Conservation (phyloP, 768 basidiomycete species). For the Terana coerulea region DNA sequence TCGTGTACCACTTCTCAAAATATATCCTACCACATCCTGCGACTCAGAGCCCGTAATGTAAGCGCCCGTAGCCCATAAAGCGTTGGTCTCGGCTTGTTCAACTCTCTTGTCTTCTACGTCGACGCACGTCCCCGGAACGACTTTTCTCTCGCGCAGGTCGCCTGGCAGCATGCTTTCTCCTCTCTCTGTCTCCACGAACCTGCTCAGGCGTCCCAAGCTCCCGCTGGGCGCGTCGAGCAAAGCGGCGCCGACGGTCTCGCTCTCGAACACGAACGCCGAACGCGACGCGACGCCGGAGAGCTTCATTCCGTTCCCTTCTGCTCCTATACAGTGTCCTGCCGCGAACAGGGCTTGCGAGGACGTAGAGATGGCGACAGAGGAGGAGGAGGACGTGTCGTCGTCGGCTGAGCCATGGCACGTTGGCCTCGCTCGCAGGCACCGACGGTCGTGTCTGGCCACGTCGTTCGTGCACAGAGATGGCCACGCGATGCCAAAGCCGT, state of each 20-base stretch:
- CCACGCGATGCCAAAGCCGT: constrained; percentile 9
- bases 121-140: neutral
- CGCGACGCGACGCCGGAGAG: constrained; percentile 17
- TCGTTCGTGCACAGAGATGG: constrained; percentile 19
- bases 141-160: constrained; percentile 4
- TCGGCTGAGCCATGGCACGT: neutral
- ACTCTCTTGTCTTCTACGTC: constrained; percentile 1
- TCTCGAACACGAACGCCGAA: constrained; percentile 30
- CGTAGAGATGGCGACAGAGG: neutral
- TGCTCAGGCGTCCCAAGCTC: constrained; percentile 11
- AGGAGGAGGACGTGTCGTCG: neutral
- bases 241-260: constrained; percentile 35
- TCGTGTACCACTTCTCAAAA: too few species aligned
- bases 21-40: too few species aligned
- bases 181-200: constrained; percentile 3
- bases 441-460: constrained; percentile 22
- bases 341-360: neutral
- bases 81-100: neutral
- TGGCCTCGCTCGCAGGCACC: neutral
- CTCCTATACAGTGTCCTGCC: constrained; percentile 14
- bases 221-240: constrained; percentile 21
- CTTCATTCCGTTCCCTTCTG: constrained; percentile 36
- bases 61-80: neutral
- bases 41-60: neutral
- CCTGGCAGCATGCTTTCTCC: neutral